phyloP scores from a whole-genome alignment of 148 eudicot species.

The Silene uniflora region DNA sequence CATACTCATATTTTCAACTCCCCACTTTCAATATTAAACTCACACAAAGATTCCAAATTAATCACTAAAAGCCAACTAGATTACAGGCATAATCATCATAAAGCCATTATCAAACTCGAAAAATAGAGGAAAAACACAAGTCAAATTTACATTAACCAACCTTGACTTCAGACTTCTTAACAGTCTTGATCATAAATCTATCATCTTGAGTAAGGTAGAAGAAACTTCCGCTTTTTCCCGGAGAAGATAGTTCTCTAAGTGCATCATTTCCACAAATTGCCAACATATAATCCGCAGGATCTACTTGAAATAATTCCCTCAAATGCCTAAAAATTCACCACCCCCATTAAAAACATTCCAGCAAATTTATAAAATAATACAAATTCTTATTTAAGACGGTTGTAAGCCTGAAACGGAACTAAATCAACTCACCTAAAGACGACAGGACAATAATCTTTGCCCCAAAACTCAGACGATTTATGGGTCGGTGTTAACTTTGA shows the following conservation, averaged over 20 bases:
- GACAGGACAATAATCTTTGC: constrained; percentile 94
- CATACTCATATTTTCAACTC: constrained; percentile 20
- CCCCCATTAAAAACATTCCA: background rate
- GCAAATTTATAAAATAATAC: background rate
- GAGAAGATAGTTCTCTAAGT: constrained; percentile 85
- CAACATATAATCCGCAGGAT: constrained; percentile 93
- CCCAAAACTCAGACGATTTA: constrained; percentile 72
- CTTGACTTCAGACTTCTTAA: constrained; percentile 97
- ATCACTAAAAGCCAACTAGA: constrained; percentile 16
- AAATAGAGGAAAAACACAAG: constrained; percentile 1
- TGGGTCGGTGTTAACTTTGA: constrained; percentile 82
- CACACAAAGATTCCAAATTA: constrained; percentile 3
- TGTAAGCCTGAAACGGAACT: too few relatives aligned
- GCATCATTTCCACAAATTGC: constrained; percentile 92
- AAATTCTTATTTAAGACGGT: background rate
- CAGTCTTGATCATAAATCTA: constrained; percentile 93
- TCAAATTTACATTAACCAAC: constrained; percentile 42
- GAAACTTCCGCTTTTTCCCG: constrained; percentile 95
- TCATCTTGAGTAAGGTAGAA: constrained; percentile 94
- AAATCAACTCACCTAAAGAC: constrained; percentile 64
- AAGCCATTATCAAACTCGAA: background rate
- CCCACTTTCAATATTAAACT: constrained; percentile 18
- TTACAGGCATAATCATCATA: background rate
- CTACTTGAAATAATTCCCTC: constrained; percentile 86
- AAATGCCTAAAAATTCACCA: constrained; percentile 47